Percentiles rank a stretch among this genome's conserved stretches.
These are phyloP conservation scores for Pseudocohnilembus persalinus DNA, from an alignment of 169 alveolate species.

Conservation along the genomic window DNA sequence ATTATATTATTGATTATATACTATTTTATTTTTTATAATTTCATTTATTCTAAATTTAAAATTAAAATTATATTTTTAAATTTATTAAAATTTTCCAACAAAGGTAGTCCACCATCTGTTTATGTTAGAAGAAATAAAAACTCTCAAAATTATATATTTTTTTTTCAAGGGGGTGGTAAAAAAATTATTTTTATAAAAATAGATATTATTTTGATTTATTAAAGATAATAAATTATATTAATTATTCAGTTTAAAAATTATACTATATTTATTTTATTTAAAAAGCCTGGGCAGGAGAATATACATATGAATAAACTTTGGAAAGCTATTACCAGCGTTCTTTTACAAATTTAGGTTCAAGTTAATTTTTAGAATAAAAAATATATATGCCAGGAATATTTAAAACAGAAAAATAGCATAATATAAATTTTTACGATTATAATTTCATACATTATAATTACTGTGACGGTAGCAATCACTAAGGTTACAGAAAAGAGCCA, in stretches of 20 bases:
- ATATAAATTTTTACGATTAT: background rate
- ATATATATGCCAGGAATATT: background rate
- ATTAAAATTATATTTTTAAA: too few species aligned
- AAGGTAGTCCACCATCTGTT: background rate
- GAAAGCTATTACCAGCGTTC: background rate
- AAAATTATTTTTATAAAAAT: too few species aligned
- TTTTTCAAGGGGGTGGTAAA: background rate
- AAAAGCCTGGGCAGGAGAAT: background rate
- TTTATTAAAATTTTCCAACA: too few species aligned
- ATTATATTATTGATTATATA: too few species aligned
- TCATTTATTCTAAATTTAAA: too few species aligned
- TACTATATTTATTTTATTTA: too few species aligned
- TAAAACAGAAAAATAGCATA: background rate
- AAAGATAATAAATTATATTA: too few species aligned
- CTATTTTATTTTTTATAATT: too few species aligned
- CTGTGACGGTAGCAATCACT: background rate
- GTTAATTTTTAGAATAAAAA: background rate
- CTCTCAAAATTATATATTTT: too few species aligned
- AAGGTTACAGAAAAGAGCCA: background rate
- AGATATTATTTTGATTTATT: too few species aligned
- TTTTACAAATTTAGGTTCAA: background rate
- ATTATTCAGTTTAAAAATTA: too few species aligned
- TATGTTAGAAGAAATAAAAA: background rate
- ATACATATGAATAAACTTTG: background rate
- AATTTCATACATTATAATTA: background rate